Base-by-base conservation (phyloP, 768 basidiomycete species). In the Trametes meyenii region DNA sequence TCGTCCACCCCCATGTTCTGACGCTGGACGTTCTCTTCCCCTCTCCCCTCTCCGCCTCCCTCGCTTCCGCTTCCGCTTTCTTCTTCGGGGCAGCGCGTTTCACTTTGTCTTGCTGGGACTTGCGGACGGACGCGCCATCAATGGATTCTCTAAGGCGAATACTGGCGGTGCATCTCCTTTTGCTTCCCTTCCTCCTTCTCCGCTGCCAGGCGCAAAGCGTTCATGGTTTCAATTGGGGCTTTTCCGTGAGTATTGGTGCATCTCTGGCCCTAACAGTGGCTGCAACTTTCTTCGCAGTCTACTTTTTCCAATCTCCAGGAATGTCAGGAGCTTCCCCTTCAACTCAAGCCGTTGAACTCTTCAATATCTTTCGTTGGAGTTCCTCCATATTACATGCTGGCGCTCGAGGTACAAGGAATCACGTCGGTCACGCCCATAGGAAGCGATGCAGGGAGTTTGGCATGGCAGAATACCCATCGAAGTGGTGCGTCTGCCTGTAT, bases 341-440 rank as follows among this genome's bases (percentile, higher is more conserved):
- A 52, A 1, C 68, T 75, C 11, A 57, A 69, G 33, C 67, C 72
- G 5, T 62, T 70, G 40, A 67, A 66, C 43, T 29, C 62, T 38
- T 65, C 62, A 6, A 65, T 69, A 29, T 55, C 63, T 13, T 67
- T 59, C 19, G 43, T 67, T 29, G 74, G 71, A 3, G 52, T 58
- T 2, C 73, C 75, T 5, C 79, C 79, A 2, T 83, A 77, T 59
- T 76, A 76, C 61, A 71, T 82, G 71, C 71, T 82, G 14, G 76
- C 79, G 1, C 76, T 78, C 46, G 77, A 76, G 16, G 71, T 69
- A 6, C 73, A 75, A 0, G 75, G 74, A 8, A 75, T 74, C 11
- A 70, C 70, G 1, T 56, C 73, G 40, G 63, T 81, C 35, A 45
- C 58, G 12, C 43, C 33, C 21, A 43, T 62, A 19, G 82, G 79